Evolutionary conservation across 306 rosid species (phyloP).

Genomic region (Castanea crenata): DNA sequence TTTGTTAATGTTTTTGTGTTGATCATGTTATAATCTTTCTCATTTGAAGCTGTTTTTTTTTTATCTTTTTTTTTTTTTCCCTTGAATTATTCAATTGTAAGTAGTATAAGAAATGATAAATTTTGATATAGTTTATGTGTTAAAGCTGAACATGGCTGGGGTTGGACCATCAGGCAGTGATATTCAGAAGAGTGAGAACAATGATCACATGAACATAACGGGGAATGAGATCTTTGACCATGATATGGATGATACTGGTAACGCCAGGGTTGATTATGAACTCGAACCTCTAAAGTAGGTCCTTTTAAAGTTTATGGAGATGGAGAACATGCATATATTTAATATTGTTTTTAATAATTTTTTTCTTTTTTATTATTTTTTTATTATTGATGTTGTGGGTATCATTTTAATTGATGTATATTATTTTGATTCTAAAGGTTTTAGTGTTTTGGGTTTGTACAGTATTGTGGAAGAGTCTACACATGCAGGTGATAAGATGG

Average conservation of each 20-base stretch:
- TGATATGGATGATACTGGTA: neutral
- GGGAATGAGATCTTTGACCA: neutral
- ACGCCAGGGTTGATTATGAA: neutral
- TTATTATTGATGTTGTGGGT: neutral
- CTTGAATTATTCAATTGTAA: neutral
- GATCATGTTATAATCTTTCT: neutral
- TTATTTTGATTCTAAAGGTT: neutral
- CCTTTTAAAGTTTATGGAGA: neutral
- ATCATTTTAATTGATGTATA: neutral
- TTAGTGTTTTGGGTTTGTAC: conserved; percentile 10
- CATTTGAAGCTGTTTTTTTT: neutral
- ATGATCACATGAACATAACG: neutral
- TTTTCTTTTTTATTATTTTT: neutral
- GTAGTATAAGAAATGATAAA: neutral
- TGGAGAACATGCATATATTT: neutral
- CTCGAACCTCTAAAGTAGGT: neutral
- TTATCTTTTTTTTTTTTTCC: neutral
- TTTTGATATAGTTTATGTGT: neutral
- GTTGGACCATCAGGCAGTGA: neutral
- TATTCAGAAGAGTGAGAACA: neutral
- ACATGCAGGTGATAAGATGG: neutral
- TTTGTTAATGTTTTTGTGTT: neutral
- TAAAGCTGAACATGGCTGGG: neutral
- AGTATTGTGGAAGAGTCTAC: neutral
- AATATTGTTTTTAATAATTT: neutral